Conservation (phyloP, 306 rosid species). For the Oemleria cerasiformis region DNA sequence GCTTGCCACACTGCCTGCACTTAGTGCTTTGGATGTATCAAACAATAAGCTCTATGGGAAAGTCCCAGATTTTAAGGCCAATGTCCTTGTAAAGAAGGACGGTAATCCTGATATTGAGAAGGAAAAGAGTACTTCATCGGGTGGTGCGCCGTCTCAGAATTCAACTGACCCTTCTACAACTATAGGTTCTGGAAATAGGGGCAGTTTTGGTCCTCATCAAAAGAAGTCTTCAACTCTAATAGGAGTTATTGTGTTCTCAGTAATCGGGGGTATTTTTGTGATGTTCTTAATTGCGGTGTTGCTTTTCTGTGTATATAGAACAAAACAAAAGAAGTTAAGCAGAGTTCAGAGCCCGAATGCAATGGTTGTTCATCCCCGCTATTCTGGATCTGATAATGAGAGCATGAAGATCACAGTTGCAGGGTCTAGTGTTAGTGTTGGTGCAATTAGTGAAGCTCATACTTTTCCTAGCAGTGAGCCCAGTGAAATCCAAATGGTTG, state of each 20-base stretch:
- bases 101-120: constrained; percentile 69
- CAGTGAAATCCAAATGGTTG: constrained; percentile 86
- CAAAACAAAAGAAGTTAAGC: constrained; percentile 64
- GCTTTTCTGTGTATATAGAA: constrained; percentile 59
- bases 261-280: constrained; percentile 53
- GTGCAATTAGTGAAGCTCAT: constrained; percentile 59
- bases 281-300: constrained; percentile 50
- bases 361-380: constrained; percentile 73
- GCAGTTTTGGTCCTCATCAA: constrained; percentile 29
- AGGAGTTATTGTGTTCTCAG: constrained; percentile 57
- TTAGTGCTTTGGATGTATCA: constrained; percentile 53
- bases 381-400: constrained; percentile 79
- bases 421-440: constrained; percentile 84
- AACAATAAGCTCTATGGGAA: constrained; percentile 66
- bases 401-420: constrained; percentile 90
- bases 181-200: constrained; percentile 26
- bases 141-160: constrained; percentile 28
- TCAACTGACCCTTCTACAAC: constrained; percentile 16
- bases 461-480: constrained; percentile 49
- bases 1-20: constrained; percentile 55
- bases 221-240: constrained; percentile 46
- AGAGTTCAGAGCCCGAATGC: constrained; percentile 87
- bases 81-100: constrained; percentile 36
- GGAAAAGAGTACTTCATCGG: constrained; percentile 33
- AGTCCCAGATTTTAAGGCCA: constrained; percentile 57